Percentiles rank a stretch among this genome's conserved stretches.
Evolutionary conservation across 1,139 yeast genomes (phyloP).

Genomic region (Geotrichum cucujoidarum): DNA sequence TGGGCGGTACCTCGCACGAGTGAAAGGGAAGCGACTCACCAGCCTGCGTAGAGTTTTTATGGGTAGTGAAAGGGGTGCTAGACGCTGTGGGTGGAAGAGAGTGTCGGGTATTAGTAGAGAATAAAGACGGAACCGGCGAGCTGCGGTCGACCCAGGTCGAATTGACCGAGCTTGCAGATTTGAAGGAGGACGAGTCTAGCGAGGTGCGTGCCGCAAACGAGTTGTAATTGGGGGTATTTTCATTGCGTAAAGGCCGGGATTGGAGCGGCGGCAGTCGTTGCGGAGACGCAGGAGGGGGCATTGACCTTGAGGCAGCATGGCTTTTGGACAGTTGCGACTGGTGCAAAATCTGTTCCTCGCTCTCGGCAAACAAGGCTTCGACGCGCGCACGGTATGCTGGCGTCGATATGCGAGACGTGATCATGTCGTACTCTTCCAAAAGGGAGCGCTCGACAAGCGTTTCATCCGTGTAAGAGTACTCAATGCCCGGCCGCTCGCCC

Average conservation of each 20-base stretch:
- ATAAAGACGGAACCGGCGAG: constrained; percentile 17
- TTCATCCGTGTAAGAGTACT: constrained; percentile 31
- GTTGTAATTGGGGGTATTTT: constrained; percentile 5
- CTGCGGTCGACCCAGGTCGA: constrained; percentile 12
- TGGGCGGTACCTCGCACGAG: constrained; percentile 17
- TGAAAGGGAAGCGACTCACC: constrained; percentile 11
- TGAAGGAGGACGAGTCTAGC: constrained; percentile 13
- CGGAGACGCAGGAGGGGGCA: constrained; percentile 12
- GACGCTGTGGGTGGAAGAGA: neutral
- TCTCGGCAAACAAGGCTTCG: constrained; percentile 28
- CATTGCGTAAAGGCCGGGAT: constrained; percentile 14
- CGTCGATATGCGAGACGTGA: constrained; percentile 37
- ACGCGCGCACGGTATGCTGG: constrained; percentile 32
- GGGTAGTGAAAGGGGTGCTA: constrained; percentile 8
- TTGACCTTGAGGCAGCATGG: neutral
- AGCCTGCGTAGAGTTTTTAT: neutral
- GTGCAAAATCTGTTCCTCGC: constrained; percentile 17
- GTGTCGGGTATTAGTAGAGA: constrained; percentile 2
- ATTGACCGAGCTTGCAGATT: constrained; percentile 8
- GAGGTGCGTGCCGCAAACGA: constrained; percentile 12
- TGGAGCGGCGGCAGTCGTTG: constrained; percentile 10
- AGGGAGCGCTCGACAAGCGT: constrained; percentile 26
- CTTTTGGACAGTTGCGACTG: constrained; percentile 1
- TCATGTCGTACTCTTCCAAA: constrained; percentile 37
- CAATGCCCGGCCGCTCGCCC: constrained; percentile 32